These are phyloP conservation scores for Diaporthe vexans DNA, from an alignment of 2,329 filamentous ascomycete genomes.

Conservation along the genomic window DNA sequence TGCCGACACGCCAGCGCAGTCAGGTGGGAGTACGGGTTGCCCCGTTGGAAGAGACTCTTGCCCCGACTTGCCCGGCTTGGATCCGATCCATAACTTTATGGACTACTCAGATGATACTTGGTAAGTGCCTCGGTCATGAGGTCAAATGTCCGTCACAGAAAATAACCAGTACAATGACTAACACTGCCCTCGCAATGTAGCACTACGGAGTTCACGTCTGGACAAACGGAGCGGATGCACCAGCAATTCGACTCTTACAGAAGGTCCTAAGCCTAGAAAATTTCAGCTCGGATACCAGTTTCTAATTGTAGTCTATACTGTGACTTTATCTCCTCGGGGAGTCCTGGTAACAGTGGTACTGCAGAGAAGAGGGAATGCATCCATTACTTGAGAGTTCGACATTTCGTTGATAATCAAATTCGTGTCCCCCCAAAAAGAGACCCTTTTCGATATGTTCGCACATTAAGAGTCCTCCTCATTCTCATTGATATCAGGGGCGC, in stretches of 20 bases:
- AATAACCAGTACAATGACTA: not conserved
- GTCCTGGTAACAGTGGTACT: not conserved
- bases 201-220: slow-evolving; percentile 28
- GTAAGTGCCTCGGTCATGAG: not conserved
- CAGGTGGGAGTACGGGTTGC: not conserved
- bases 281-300: too few relatives aligned
- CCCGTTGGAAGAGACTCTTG: slow-evolving; percentile 27
- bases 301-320: not conserved
- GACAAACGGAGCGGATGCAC: slow-evolving; percentile 28
- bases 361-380: not conserved
- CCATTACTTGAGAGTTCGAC: not conserved
- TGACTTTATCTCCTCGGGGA: not conserved
- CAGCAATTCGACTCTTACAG: not conserved
- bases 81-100: slow-evolving; percentile 35
- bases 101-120: slow-evolving; percentile 30
- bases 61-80: slow-evolving; percentile 15
- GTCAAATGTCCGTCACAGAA: not conserved
- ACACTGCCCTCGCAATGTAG: not conserved
- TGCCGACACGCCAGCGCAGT: slow-evolving; percentile 54
- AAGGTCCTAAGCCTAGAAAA: not conserved
- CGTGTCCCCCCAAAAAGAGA: not conserved
- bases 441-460: not conserved
- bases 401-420: not conserved
- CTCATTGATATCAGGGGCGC: not conserved
- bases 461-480: not conserved